A percentile compares a stretch with the other conserved stretches of the same genome.
Evolutionary conservation across 2,329 filamentous ascomycete genomes (phyloP).

Genomic region (Tolypocladium paradoxum): DNA sequence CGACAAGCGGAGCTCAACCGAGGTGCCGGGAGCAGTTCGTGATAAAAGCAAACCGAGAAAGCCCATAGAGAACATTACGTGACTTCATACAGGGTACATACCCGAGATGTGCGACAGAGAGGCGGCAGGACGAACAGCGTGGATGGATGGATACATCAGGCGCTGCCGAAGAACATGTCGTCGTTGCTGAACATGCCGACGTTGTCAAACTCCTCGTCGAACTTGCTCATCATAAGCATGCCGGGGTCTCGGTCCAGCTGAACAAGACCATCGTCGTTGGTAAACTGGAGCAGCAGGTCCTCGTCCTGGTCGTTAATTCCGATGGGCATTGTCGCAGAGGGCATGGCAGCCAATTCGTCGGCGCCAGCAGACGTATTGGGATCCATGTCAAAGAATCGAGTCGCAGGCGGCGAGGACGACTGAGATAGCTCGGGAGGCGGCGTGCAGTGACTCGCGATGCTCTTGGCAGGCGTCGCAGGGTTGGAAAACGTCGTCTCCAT

Average conservation of each 20-base stretch:
- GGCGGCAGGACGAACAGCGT: neutral
- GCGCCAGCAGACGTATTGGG: conserved; percentile 21
- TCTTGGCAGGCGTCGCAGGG: conserved; percentile 38
- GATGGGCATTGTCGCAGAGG: conserved; percentile 17
- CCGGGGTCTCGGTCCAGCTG: conserved; percentile 34
- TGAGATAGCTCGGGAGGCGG: conserved; percentile 51
- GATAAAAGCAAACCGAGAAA: neutral
- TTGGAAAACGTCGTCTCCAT: conserved; percentile 26
- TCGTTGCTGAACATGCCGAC: conserved; percentile 42
- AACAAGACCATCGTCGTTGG: conserved; percentile 29
- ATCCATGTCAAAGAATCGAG: conserved; percentile 37
- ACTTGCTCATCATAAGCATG: conserved; percentile 41
- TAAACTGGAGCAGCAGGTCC: conserved; percentile 32
- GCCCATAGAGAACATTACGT: conserved; percentile 5
- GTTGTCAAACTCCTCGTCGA: conserved; percentile 42
- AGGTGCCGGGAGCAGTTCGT: neutral
- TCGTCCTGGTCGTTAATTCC: conserved; percentile 30
- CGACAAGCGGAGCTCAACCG: neutral
- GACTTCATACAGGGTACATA: conserved; percentile 1
- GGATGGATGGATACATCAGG: conserved; percentile 8
- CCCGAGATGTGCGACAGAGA: neutral
- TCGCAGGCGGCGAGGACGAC: conserved; percentile 44
- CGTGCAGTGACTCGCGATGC: conserved; percentile 39
- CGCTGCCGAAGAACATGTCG: conserved; percentile 40
- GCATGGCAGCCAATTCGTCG: conserved; percentile 20